phyloP scores from a whole-genome alignment of 83 land plant genomes.

The Diphasiastrum complanatum region DNA sequence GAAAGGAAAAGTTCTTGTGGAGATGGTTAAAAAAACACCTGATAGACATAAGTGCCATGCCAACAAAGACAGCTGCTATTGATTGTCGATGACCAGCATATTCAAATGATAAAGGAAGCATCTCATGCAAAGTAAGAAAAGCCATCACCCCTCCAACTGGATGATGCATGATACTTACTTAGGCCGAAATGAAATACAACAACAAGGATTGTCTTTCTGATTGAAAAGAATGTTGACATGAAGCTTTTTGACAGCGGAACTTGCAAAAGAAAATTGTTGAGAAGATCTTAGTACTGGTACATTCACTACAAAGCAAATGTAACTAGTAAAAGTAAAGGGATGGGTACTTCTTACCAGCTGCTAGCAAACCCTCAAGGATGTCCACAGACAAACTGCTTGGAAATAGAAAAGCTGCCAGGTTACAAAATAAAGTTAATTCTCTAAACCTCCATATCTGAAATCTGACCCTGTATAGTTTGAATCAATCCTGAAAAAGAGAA shows the following conservation, averaged over 20 bases:
- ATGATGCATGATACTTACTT: too few relatives aligned
- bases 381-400: conserved; percentile 72
- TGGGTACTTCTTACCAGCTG: conserved; percentile 44
- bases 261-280: neutral
- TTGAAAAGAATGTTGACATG: too few relatives aligned
- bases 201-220: neutral
- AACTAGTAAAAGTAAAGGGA: neutral
- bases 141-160: conserved; percentile 99
- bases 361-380: conserved; percentile 80
- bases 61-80: conserved; percentile 75
- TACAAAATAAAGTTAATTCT: conserved; percentile 2
- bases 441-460: neutral
- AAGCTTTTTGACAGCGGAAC: too few relatives aligned
- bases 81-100: conserved; percentile 93
- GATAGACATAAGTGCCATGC: conserved; percentile 97
- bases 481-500: too few relatives aligned
- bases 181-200: neutral
- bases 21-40: conserved; percentile 35
- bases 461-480: too few relatives aligned
- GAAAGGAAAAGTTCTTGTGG: neutral
- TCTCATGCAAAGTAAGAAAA: conserved; percentile 88
- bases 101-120: conserved; percentile 92
- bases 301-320: too few relatives aligned
- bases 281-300: neutral
- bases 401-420: conserved; percentile 59